Evolutionary conservation across 202 grass and related monocot genomes (phyloP), one percentile per base, ranked within the genome.

Genomic region (Saccharum hybrid): DNA sequence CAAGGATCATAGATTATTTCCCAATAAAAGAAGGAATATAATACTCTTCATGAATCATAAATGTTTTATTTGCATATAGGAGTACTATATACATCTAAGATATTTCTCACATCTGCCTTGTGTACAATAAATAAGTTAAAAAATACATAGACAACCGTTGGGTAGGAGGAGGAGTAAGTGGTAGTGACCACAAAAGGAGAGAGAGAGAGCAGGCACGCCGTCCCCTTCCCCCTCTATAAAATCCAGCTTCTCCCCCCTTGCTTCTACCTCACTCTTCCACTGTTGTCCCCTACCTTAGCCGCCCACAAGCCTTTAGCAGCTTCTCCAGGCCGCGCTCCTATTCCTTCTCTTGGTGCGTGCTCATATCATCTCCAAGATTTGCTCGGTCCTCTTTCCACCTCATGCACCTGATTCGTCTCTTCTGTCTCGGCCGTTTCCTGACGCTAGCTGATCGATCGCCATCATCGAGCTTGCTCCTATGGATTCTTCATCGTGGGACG

Each of bases 151-250:
- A 36, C 73, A 82, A 75, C 84, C 41, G 84, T 83, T 74, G 73
- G 45, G 76, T 48, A 74, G 77, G 18, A 69, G 83, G 0, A 72
- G 76, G 22, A 43, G 38, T 56, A 39, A 68, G 59, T 77, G 41
- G 68, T 30, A 30, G 59, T 49, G 71, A 80, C 71, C 77, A 45
- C 63, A 60, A 68, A 76, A 74, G 46, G 65, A 56, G 36, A n/a
- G n/a, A n/a, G 65, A 56, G 36, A 64, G 36, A 46, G 66, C 74
- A 64, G 37, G 33, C 19, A 74, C 71, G 57, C 63, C 74, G 48
- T 46, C 71, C 23, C n/a, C 10, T 39, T 56, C 39, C 12, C 51
- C 51, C 31, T 83, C 82, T 93, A 90, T 88, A 90, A 90, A 93
- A 90, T 93, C 88, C 85, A 77, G 59, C 79, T 70, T 34, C 88